A percentile compares a stretch with the other conserved stretches of the same genome.
Evolutionary conservation across 495 filamentous ascomycete genomes (phyloP).

Genomic region (Niebla homalea): DNA sequence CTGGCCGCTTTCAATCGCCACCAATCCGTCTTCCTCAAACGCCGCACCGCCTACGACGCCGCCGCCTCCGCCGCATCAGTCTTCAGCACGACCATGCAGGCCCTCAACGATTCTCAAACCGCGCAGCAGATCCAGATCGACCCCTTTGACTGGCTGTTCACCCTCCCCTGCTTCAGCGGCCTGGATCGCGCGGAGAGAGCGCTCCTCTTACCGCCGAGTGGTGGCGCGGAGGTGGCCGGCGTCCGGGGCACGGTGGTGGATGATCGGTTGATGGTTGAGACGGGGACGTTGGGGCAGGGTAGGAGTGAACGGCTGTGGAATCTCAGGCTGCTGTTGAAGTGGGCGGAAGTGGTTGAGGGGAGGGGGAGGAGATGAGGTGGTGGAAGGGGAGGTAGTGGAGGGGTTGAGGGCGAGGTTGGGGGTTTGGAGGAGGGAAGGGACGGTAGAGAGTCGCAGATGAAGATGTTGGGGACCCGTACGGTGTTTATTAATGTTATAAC

Average conservation of each 20-base stretch:
- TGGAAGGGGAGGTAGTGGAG: constrained; percentile 22
- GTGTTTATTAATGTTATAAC: too few relatives aligned
- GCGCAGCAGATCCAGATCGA: constrained; percentile 20
- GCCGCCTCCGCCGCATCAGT: constrained; percentile 49
- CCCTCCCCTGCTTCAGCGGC: constrained; percentile 43
- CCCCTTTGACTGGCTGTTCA: constrained; percentile 67
- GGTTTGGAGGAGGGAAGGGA: constrained; percentile 28
- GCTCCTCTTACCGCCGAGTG: constrained; percentile 50
- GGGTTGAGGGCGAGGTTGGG: constrained; percentile 23
- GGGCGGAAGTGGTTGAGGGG: constrained; percentile 44
- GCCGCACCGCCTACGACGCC: constrained; percentile 57
- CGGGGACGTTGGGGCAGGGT: constrained; percentile 43
- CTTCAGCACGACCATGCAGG: constrained; percentile 63
- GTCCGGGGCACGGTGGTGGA: constrained; percentile 60
- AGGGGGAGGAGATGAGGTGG: constrained; percentile 24
- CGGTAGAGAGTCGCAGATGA: not conserved
- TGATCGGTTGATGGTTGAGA: constrained; percentile 55
- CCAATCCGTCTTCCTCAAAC: constrained; percentile 69
- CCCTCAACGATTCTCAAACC: constrained; percentile 34
- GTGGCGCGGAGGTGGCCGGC: constrained; percentile 26
- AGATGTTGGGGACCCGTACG: too few relatives aligned
- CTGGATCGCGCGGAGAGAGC: constrained; percentile 67
- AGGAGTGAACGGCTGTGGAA: constrained; percentile 60
- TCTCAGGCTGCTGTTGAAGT: constrained; percentile 66
- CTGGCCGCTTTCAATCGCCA: constrained; percentile 57